phyloP scores from a whole-genome alignment of 805 yeast species.

The Candida ovalis region DNA sequence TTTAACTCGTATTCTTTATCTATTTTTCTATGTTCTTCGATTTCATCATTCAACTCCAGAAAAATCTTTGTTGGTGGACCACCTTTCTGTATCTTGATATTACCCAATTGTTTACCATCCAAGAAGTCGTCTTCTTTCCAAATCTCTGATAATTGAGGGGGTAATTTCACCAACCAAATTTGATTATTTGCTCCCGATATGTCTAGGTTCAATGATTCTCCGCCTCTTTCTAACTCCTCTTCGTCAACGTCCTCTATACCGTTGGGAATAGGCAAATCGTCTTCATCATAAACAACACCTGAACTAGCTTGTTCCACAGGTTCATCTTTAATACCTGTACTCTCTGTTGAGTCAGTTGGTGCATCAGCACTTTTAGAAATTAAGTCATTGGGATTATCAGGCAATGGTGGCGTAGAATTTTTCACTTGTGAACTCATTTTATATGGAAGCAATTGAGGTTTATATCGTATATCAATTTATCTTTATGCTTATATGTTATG shows the following conservation, averaged over 20 bases:
- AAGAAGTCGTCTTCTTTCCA: conserved; percentile 66
- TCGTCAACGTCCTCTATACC: conserved; percentile 35
- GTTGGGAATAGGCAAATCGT: conserved; percentile 31
- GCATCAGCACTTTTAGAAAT: background rate
- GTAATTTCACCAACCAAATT: conserved; percentile 90
- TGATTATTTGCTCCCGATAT: conserved; percentile 58
- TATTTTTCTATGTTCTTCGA: conserved; percentile 47
- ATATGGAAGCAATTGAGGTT: no score
- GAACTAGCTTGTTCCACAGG: background rate
- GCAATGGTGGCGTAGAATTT: background rate
- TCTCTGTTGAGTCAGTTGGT: background rate
- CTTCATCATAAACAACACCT: conserved; percentile 28
- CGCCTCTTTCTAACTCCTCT: conserved; percentile 34
- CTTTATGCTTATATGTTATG: no score
- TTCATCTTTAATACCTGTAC: background rate
- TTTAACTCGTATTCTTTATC: conserved; percentile 85
- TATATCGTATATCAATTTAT: background rate
- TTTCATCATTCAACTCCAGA: conserved; percentile 46
- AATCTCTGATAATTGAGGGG: conserved; percentile 76
- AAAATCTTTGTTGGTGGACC: conserved; percentile 42
- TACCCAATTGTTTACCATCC: conserved; percentile 76
- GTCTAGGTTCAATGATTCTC: conserved; percentile 79
- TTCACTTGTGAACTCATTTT: background rate
- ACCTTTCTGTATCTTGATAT: conserved; percentile 64
- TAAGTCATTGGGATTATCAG: background rate